Percentiles rank a stretch among this genome's conserved stretches.
These are phyloP conservation scores for Fusarium sororula DNA, from an alignment of 2,329 filamentous ascomycete species.

Conservation along the genomic window DNA sequence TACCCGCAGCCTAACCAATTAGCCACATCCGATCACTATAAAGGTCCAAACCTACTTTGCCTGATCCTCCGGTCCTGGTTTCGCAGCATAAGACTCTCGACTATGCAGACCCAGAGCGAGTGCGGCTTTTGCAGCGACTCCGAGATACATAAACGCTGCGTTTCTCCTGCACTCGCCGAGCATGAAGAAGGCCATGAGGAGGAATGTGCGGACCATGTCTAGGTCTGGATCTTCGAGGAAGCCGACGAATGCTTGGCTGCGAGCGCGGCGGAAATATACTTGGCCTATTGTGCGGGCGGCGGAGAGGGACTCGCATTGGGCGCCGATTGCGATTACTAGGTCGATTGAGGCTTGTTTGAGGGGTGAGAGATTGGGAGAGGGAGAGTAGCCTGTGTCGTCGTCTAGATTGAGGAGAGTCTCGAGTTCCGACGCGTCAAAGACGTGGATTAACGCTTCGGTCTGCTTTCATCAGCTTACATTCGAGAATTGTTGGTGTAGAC, in stretches of 20 bases:
- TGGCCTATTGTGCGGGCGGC: conserved; percentile 39
- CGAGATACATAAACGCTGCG: conserved; percentile 71
- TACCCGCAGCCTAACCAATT: conserved; percentile 42
- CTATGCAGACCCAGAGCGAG: conserved; percentile 65
- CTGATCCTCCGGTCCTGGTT: conserved; percentile 23
- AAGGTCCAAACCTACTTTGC: conserved; percentile 20
- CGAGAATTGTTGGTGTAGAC: rapidly evolving
- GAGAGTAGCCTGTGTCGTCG: not conserved
- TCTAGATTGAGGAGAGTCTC: conserved; percentile 33
- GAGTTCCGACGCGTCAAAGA: conserved; percentile 45
- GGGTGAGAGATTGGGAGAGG: not conserved
- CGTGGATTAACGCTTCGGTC: conserved; percentile 48
- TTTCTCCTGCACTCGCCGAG: conserved; percentile 69
- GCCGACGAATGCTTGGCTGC: conserved; percentile 29
- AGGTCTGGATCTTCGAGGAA: conserved; percentile 42
- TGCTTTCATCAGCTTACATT: not conserved
- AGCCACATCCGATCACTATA: not conserved
- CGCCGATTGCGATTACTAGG: conserved; percentile 39
- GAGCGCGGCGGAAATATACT: conserved; percentile 57
- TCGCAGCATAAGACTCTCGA: conserved; percentile 34
- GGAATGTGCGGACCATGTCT: conserved; percentile 38
- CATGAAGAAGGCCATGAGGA: conserved; percentile 77
- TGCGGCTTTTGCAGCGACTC: conserved; percentile 66
- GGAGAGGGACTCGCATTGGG: conserved; percentile 34
- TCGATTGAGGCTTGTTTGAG: conserved; percentile 24